A percentile compares a stretch with the other conserved stretches of the same genome.
Conservation (phyloP, 805 yeast species). For the Candida orba region DNA sequence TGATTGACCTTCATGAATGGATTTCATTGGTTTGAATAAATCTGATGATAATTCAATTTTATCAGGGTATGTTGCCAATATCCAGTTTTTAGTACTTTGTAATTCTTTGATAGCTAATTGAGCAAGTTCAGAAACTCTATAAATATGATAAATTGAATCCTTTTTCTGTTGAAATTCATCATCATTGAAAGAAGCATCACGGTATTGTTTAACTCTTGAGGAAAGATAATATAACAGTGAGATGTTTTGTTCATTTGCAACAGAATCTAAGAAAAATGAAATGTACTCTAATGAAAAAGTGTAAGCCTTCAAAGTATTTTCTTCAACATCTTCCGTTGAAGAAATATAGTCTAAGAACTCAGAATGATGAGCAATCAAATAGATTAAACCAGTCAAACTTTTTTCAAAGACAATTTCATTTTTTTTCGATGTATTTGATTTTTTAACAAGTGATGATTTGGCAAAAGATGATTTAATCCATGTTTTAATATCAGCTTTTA, state of each 20-base stretch:
- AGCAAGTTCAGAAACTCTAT: constrained; percentile 64
- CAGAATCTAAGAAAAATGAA: constrained; percentile 48
- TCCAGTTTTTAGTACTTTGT: constrained; percentile 58
- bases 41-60: constrained; percentile 65
- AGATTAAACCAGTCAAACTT: constrained; percentile 58
- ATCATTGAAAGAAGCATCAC: constrained; percentile 43
- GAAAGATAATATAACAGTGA: constrained; percentile 71
- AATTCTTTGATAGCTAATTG: constrained; percentile 57
- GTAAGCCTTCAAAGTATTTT: constrained; percentile 34
- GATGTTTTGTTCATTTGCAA: constrained; percentile 60
- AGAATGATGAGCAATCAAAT: constrained; percentile 67
- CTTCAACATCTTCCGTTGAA: constrained; percentile 20
- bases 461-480: constrained; percentile 59
- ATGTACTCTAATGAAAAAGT: constrained; percentile 54
- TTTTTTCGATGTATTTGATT: constrained; percentile 17
- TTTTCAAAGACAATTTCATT: constrained; percentile 54
- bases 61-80: constrained; percentile 75
- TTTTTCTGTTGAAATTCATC: constrained; percentile 22
- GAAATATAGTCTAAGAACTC: constrained; percentile 44
- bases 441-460: constrained; percentile 23
- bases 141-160: constrained; percentile 37
- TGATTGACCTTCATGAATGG: constrained; percentile 49
- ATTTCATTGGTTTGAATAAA: constrained; percentile 53
- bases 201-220: constrained; percentile 70
- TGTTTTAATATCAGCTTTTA: constrained; percentile 46